A percentile compares a stretch with the other conserved stretches of the same genome.
Conservation (phyloP, 257 asterid genomes). For the Avicennia marina region DNA sequence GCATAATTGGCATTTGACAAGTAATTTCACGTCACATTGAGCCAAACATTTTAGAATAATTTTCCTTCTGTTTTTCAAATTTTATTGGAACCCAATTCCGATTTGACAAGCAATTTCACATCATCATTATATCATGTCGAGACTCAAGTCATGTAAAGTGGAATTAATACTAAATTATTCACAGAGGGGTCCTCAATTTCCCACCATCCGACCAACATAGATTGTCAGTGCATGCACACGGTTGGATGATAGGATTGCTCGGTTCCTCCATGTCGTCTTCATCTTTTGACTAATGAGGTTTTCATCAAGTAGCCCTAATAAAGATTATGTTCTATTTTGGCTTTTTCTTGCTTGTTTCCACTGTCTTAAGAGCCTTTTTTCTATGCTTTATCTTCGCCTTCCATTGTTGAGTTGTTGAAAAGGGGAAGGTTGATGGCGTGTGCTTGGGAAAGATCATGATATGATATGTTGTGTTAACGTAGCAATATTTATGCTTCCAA, state of each 20-base stretch:
- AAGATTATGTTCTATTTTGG: conserved; percentile 1
- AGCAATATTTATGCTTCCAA: background rate
- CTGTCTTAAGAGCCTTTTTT: conserved; percentile 12
- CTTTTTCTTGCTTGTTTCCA: conserved; percentile 7
- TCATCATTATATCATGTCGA: background rate
- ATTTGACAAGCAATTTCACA: conserved; percentile 12
- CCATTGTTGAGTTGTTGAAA: conserved; percentile 7
- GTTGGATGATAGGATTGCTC: conserved; percentile 22
- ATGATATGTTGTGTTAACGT: background rate
- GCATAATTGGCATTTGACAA: too few species aligned
- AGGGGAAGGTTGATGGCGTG: background rate
- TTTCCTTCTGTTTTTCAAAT: too few species aligned
- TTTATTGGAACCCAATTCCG: background rate
- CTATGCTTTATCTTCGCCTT: background rate
- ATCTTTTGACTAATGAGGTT: conserved; percentile 15
- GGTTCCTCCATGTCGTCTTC: conserved; percentile 2
- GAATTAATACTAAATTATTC: background rate
- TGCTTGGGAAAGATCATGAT: background rate
- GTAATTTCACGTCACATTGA: too few species aligned
- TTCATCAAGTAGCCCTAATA: background rate
- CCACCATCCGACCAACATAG: conserved; percentile 43
- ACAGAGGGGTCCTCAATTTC: conserved; percentile 18
- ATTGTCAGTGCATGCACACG: conserved; percentile 49
- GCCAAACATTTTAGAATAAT: too few species aligned
- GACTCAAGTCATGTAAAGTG: too few species aligned